Conservation (phyloP, 2,329 filamentous ascomycete species). For the Endoconidiophora laricicola region DNA sequence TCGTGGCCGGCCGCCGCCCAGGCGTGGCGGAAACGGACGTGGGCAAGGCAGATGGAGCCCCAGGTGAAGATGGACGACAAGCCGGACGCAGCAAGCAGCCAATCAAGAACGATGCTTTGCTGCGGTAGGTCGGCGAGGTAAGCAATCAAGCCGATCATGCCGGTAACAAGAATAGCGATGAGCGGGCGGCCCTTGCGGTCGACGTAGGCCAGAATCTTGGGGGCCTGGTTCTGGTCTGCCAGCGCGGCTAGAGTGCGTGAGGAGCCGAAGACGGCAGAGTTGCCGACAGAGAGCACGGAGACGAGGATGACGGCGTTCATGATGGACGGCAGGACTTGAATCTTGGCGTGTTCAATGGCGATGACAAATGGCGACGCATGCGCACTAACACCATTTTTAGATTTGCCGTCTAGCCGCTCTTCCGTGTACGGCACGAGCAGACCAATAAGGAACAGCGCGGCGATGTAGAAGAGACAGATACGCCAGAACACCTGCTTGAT, state of each 20-base stretch:
- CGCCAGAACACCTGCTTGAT: conserved; percentile 94
- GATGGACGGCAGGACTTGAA: conserved; percentile 63
- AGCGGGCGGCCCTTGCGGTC: conserved; percentile 70
- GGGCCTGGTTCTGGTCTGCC: conserved; percentile 74
- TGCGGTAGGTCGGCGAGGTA: conserved; percentile 49
- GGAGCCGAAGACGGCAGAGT: conserved; percentile 80
- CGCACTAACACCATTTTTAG: conserved; percentile 38
- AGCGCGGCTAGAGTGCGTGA: conserved; percentile 80
- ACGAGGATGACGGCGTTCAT: conserved; percentile 95
- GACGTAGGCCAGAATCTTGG: conserved; percentile 60
- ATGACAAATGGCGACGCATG: conserved; percentile 85
- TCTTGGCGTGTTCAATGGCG: conserved; percentile 71
- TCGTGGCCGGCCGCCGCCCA: conserved; percentile 54
- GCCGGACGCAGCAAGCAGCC: conserved; percentile 59
- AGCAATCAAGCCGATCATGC: conserved; percentile 52
- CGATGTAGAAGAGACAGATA: conserved; percentile 77
- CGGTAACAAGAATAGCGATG: conserved; percentile 52
- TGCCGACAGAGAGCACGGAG: conserved; percentile 78
- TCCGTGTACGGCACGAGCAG: conserved; percentile 60
- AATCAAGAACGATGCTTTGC: conserved; percentile 49
- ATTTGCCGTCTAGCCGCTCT: conserved; percentile 21
- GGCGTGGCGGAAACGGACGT: conserved; percentile 79
- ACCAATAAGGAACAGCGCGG: conserved; percentile 65
- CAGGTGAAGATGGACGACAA: conserved; percentile 62
- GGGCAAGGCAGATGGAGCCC: conserved; percentile 72